Percentiles rank a stretch among this genome's conserved stretches.
Conservation (phyloP, 2,329 filamentous ascomycete genomes). For the Arachnomyces sp. region DNA sequence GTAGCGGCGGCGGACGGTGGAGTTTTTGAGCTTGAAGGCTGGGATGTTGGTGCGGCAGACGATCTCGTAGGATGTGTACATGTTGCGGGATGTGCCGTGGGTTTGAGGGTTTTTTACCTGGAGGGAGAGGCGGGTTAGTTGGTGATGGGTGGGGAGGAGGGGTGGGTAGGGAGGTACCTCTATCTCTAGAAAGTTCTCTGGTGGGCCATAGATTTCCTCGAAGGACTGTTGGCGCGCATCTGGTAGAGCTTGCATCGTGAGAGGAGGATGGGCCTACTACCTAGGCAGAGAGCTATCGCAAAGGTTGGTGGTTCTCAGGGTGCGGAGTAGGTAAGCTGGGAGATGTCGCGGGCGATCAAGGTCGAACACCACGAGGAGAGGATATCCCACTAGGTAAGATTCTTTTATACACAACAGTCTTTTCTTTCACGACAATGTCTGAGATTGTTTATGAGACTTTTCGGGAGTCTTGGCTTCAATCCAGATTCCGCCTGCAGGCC, state of each 20-base stretch:
- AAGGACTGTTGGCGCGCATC: conserved; percentile 83
- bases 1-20: conserved; percentile 84
- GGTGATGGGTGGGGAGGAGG: background rate
- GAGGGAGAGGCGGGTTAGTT: conserved; percentile 14
- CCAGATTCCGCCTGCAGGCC: no score
- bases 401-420: no score
- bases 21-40: conserved; percentile 90
- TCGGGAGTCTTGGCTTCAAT: no score
- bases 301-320: no score
- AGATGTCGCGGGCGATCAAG: no score
- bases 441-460: no score
- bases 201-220: conserved; percentile 96
- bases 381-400: no score
- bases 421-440: no score
- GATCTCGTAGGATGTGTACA: conserved; percentile 99
- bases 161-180: conserved; percentile 48
- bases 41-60: conserved; percentile 97
- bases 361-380: no score
- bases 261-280: no score
- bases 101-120: conserved; percentile 91
- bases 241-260: conserved; percentile 55
- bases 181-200: conserved; percentile 98
- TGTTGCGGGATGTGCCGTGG: conserved; percentile 85
- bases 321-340: no score
- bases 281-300: no score